Percentiles rank a stretch among this genome's conserved stretches.
phyloP scores from a whole-genome alignment of 192 early-diverging fungal species.

The Spinellus fusiger region DNA sequence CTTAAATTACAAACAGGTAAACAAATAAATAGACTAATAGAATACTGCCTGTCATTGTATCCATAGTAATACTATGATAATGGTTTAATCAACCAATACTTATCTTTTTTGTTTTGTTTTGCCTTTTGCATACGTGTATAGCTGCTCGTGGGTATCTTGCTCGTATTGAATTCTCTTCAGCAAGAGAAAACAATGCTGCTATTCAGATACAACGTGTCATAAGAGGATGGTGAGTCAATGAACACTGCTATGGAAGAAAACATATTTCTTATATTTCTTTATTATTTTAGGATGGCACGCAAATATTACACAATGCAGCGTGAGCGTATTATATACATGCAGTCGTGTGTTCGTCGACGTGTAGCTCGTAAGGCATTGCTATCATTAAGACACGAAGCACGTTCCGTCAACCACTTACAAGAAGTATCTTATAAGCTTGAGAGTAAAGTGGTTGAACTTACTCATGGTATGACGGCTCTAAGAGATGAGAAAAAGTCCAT shows the following conservation, averaged over 20 bases:
- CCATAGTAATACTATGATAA: neutral
- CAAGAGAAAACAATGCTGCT: constrained; percentile 64
- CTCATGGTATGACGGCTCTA: constrained; percentile 62
- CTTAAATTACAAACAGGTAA: constrained; percentile 56
- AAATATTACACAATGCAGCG: constrained; percentile 46
- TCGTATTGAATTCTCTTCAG: constrained; percentile 46
- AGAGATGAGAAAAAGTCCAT: constrained; percentile 65
- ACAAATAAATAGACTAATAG: neutral
- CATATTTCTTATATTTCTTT: neutral
- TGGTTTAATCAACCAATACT: neutral
- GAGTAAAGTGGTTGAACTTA: constrained; percentile 94
- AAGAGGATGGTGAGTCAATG: constrained; percentile 46
- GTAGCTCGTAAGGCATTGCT: constrained; percentile 64
- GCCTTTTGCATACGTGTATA: constrained; percentile 32
- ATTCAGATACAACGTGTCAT: constrained; percentile 69
- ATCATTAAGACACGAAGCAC: constrained; percentile 72
- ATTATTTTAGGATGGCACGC: constrained; percentile 40
- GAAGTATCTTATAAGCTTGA: constrained; percentile 92
- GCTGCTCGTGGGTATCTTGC: constrained; percentile 46
- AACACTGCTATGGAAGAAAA: too few relatives aligned
- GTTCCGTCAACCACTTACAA: constrained; percentile 87
- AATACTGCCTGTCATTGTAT: neutral
- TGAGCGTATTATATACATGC: constrained; percentile 63
- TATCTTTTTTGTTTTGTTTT: neutral
- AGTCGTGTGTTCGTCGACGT: constrained; percentile 77